Evolutionary conservation across 257 asterid genomes (phyloP).

Genomic region (Solanum paucissectum): DNA sequence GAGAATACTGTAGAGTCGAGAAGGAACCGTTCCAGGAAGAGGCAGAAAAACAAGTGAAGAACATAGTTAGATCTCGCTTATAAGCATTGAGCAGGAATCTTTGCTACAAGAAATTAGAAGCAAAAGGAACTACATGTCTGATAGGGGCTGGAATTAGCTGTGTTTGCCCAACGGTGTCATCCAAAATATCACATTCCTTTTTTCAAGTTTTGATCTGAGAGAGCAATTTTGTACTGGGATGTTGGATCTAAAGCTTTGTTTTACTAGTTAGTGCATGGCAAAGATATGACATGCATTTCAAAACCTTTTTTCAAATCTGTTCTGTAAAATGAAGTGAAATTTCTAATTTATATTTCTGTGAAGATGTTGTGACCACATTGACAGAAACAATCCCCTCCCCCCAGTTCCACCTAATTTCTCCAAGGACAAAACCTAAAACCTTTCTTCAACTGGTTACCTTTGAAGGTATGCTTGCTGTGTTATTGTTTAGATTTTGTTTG

Average conservation of each 20-base stretch:
- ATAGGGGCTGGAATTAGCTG: background rate
- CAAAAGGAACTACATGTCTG: background rate
- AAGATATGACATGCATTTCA: background rate
- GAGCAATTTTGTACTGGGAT: background rate
- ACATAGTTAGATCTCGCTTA: background rate
- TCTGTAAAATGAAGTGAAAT: background rate
- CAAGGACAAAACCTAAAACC: too few species aligned
- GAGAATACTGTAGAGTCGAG: conserved; percentile 11
- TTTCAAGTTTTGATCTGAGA: background rate
- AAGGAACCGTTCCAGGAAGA: conserved; percentile 27
- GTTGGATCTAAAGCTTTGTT: background rate
- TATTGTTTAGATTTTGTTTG: background rate
- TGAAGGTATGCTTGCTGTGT: background rate
- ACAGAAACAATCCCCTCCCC: background rate
- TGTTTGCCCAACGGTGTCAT: background rate
- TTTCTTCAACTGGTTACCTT: background rate
- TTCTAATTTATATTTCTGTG: background rate
- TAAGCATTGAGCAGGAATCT: background rate
- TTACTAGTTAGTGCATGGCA: background rate
- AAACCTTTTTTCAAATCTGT: background rate
- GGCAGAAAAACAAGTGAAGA: conserved; percentile 30
- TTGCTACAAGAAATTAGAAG: background rate
- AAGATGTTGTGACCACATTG: background rate
- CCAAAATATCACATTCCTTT: background rate
- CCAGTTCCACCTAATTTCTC: too few species aligned